phyloP scores from a whole-genome alignment of 2,329 filamentous ascomycete genomes.

The Exophiala oligosperma region DNA sequence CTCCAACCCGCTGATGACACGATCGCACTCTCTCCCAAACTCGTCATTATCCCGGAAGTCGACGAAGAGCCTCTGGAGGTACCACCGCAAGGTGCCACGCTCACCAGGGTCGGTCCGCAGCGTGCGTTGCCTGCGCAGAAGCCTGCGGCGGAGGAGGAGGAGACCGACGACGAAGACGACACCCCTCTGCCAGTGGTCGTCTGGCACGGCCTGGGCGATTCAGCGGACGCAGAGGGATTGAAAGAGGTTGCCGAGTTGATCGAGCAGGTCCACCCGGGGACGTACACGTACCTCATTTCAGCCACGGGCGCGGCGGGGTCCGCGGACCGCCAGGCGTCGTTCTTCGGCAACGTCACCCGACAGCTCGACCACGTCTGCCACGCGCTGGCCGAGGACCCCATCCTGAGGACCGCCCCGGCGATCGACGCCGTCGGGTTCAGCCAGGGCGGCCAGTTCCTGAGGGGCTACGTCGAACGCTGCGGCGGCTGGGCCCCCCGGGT shows the following conservation, averaged over 20 bases:
- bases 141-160: constrained; percentile 14
- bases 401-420: constrained; percentile 77
- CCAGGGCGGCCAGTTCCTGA: constrained; percentile 94
- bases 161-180: constrained; percentile 20
- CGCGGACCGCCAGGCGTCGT: constrained; percentile 78
- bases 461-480: constrained; percentile 85
- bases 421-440: constrained; percentile 93
- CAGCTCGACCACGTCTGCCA: constrained; percentile 77
- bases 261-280: constrained; percentile 73
- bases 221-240: constrained; percentile 74
- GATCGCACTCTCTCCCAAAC: background rate
- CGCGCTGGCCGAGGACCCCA: constrained; percentile 72
- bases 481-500: constrained; percentile 65
- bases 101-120: constrained; percentile 19
- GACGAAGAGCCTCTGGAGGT: too few species aligned
- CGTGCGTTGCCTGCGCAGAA: background rate
- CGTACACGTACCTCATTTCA: constrained; percentile 77
- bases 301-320: constrained; percentile 62
- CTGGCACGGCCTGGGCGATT: constrained; percentile 78
- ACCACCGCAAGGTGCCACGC: background rate
- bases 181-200: constrained; percentile 80
- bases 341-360: constrained; percentile 82
- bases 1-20: background rate
- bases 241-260: constrained; percentile 70
- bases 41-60: too few species aligned